Conservation (phyloP, 2,329 filamentous ascomycete genomes). For the Bertia moriformis region DNA sequence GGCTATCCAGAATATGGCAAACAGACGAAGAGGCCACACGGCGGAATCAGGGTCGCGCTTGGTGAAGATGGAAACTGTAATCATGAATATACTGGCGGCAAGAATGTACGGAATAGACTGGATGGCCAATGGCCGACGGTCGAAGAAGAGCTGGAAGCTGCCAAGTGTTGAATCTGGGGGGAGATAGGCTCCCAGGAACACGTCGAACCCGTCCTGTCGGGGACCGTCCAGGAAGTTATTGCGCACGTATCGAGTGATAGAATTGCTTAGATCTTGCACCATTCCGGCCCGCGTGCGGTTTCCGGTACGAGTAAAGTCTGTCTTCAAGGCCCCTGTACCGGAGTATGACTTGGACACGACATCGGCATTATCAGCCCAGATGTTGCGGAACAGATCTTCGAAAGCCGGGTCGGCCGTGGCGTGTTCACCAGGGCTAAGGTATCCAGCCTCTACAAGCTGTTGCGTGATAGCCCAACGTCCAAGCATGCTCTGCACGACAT, state of each 20-base stretch:
- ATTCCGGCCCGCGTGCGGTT: constrained; percentile 74
- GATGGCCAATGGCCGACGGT: constrained; percentile 71
- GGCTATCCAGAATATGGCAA: constrained; percentile 58
- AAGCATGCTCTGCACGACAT: constrained; percentile 95
- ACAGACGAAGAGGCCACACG: constrained; percentile 68
- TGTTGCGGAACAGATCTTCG: constrained; percentile 83
- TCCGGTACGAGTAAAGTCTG: constrained; percentile 89
- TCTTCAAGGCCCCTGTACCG: constrained; percentile 93
- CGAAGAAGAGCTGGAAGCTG: constrained; percentile 62
- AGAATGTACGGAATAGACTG: constrained; percentile 89
- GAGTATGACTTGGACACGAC: constrained; percentile 86
- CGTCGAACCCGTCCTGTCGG: constrained; percentile 84
- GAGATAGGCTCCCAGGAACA: constrained; percentile 79
- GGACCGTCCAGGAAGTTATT: constrained; percentile 96
- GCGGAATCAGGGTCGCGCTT: constrained; percentile 57
- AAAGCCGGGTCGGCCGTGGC: constrained; percentile 65
- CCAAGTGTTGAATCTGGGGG: constrained; percentile 60
- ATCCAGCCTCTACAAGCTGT: constrained; percentile 71
- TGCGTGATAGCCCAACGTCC: constrained; percentile 77
- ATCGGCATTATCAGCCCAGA: constrained; percentile 98
- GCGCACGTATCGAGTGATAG: constrained; percentile 71
- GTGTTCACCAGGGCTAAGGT: constrained; percentile 61
- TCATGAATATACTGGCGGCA: constrained; percentile 71
- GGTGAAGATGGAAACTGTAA: constrained; percentile 62
- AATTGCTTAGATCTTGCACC: constrained; percentile 75